phyloP scores from a whole-genome alignment of 306 rosid species.

The Vigna angularis region DNA sequence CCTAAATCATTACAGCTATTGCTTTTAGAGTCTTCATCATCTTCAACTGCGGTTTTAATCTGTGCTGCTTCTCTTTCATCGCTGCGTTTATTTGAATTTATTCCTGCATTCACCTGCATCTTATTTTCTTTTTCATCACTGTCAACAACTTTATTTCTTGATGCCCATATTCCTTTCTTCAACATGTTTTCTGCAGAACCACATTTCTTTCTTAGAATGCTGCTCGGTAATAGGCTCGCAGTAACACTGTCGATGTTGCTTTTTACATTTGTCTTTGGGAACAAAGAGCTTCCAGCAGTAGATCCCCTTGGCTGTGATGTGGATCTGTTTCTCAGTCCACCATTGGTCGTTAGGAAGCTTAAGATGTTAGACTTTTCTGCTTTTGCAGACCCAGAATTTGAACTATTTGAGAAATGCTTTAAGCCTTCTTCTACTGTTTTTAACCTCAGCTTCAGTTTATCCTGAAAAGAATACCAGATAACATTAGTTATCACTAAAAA shows the following conservation, averaged over 20 bases:
- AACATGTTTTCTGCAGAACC: constrained; percentile 59
- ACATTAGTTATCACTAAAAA: not conserved
- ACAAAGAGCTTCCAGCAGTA: constrained; percentile 55
- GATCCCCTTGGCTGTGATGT: constrained; percentile 79
- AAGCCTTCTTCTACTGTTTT: constrained; percentile 89
- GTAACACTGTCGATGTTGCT: constrained; percentile 48
- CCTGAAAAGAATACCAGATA: constrained; percentile 56
- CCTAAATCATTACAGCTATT: constrained; percentile 45
- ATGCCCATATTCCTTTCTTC: constrained; percentile 76
- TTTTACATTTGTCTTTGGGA: constrained; percentile 52
- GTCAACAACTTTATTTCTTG: constrained; percentile 74
- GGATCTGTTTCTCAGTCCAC: constrained; percentile 74
- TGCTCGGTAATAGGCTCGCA: constrained; percentile 47
- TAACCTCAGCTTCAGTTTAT: constrained; percentile 84
- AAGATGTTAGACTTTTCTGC: constrained; percentile 70
- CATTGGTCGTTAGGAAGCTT: constrained; percentile 67
- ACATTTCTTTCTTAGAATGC: constrained; percentile 52
- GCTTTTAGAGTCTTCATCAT: constrained; percentile 44
- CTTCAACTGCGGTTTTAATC: constrained; percentile 40
- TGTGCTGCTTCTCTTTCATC: constrained; percentile 47
- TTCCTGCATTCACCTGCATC: constrained; percentile 42
- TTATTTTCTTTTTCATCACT: constrained; percentile 71
- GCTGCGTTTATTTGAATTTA: constrained; percentile 21
- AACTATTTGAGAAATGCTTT: constrained; percentile 61
- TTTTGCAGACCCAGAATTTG: constrained; percentile 59